These are phyloP conservation scores for Wallemia hederae DNA, from an alignment of 1,284 basidiomycete genomes.

Conservation along the genomic window DNA sequence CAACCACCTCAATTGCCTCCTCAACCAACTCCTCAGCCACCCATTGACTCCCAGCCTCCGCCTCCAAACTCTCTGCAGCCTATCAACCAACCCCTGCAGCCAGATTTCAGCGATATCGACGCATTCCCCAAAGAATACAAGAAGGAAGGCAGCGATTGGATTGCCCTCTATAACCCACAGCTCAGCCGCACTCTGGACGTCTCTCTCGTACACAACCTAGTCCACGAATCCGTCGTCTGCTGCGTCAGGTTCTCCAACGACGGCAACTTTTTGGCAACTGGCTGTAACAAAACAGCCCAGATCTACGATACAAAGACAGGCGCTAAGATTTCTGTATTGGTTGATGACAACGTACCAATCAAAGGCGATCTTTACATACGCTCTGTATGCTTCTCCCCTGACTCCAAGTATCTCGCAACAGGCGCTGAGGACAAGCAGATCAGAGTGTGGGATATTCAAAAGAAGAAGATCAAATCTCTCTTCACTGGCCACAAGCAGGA, in stretches of 20 bases:
- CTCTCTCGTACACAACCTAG: constrained; percentile 58
- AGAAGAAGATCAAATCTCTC: constrained; percentile 35
- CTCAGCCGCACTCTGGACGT: constrained; percentile 58
- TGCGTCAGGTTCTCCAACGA: constrained; percentile 72
- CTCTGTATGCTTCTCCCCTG: constrained; percentile 54
- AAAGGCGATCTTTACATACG: constrained; percentile 50
- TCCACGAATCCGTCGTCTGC: constrained; percentile 79
- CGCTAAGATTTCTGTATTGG: constrained; percentile 37
- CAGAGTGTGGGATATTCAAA: constrained; percentile 59
- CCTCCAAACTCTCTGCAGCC: neutral
- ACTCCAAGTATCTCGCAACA: constrained; percentile 48
- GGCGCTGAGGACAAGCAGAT: constrained; percentile 60
- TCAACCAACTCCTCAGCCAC: neutral
- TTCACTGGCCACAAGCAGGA: constrained; percentile 67
- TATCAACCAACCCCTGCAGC: constrained; percentile 4
- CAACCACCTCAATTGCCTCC: constrained; percentile 9
- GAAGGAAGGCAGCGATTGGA: constrained; percentile 78
- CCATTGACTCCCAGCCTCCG: constrained; percentile 1
- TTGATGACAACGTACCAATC: constrained; percentile 34
- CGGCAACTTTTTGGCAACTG: constrained; percentile 62
- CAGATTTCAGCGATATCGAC: constrained; percentile 16
- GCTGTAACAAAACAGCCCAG: constrained; percentile 67
- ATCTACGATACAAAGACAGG: constrained; percentile 72
- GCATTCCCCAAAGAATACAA: constrained; percentile 24
- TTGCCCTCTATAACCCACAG: constrained; percentile 72